phyloP scores from a whole-genome alignment of 2,329 filamentous ascomycete genomes.

The Alternaria viburni region DNA sequence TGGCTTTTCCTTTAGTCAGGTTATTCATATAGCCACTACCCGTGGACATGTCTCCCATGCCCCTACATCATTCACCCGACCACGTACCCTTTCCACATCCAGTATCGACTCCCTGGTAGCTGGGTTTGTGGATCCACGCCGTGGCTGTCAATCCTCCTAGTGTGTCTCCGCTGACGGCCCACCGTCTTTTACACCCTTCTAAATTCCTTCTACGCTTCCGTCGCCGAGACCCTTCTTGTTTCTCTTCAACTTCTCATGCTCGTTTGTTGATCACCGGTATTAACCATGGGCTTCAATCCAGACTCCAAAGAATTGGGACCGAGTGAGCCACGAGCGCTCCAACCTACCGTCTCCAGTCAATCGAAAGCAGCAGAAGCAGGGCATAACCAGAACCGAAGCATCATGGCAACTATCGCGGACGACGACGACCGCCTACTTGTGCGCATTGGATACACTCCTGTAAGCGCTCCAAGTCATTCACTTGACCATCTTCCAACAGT shows the following conservation, averaged over 20 bases:
- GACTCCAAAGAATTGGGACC: conserved; percentile 25
- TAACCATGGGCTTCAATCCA: conserved; percentile 39
- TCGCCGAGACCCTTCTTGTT: conserved; percentile 6
- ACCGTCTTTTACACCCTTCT: conserved; percentile 36
- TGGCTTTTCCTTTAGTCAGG: conserved; percentile 31
- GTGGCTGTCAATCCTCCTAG: conserved; percentile 37
- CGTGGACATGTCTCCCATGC: conserved; percentile 18
- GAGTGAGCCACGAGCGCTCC: conserved; percentile 17
- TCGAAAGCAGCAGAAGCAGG: conserved; percentile 35
- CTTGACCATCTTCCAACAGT: conserved; percentile 22
- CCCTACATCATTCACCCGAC: conserved; percentile 23
- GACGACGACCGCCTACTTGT: conserved; percentile 67
- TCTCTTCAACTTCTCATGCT: conserved; percentile 26
- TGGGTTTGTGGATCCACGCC: conserved; percentile 33
- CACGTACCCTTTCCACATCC: conserved; percentile 36
- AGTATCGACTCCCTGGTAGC: conserved; percentile 30
- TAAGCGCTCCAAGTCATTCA: conserved; percentile 38
- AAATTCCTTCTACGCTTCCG: conserved; percentile 23
- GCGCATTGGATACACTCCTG: conserved; percentile 68
- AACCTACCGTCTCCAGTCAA: conserved; percentile 24
- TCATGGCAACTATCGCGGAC: conserved; percentile 60
- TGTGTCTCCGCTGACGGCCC: conserved; percentile 31
- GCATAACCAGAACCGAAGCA: conserved; percentile 17
- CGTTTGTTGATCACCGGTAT: conserved; percentile 17
- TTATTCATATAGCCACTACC: conserved; percentile 30